phyloP scores from a whole-genome alignment of 1,139 yeast genomes.

The Insectozyma bohioensis region DNA sequence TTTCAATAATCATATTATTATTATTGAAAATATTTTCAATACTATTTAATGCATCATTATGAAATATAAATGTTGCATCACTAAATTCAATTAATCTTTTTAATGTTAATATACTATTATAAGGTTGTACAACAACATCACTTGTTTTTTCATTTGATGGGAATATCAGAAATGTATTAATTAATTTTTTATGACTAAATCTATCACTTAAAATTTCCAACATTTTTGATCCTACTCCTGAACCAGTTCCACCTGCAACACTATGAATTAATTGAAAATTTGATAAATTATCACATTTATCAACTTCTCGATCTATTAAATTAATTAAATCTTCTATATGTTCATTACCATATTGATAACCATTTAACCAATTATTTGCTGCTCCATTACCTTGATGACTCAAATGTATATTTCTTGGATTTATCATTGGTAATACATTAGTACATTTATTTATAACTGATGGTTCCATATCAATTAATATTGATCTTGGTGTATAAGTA shows the following conservation, averaged over 20 bases:
- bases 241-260: conserved; percentile 99
- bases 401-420: conserved; percentile 79
- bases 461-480: conserved; percentile 87
- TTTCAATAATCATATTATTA: conserved; percentile 16
- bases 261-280: conserved; percentile 92
- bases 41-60: conserved; percentile 78
- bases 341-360: conserved; percentile 72
- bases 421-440: conserved; percentile 65
- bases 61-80: conserved; percentile 85
- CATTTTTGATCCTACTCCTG: conserved; percentile 86
- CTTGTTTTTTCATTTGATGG: conserved; percentile 76
- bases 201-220: conserved; percentile 79
- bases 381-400: conserved; percentile 87
- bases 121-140: conserved; percentile 97
- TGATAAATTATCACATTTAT: conserved; percentile 84
- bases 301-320: conserved; percentile 87
- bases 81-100: conserved; percentile 79
- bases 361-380: conserved; percentile 94
- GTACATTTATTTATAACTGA: conserved; percentile 73
- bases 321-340: conserved; percentile 73
- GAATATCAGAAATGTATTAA: conserved; percentile 84
- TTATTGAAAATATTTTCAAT: conserved; percentile 53
- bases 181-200: conserved; percentile 73
- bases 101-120: conserved; percentile 81
- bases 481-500: conserved; percentile 83